Conservation (phyloP, 2,329 filamentous ascomycete genomes). For the Stachybotrys chartarum region DNA sequence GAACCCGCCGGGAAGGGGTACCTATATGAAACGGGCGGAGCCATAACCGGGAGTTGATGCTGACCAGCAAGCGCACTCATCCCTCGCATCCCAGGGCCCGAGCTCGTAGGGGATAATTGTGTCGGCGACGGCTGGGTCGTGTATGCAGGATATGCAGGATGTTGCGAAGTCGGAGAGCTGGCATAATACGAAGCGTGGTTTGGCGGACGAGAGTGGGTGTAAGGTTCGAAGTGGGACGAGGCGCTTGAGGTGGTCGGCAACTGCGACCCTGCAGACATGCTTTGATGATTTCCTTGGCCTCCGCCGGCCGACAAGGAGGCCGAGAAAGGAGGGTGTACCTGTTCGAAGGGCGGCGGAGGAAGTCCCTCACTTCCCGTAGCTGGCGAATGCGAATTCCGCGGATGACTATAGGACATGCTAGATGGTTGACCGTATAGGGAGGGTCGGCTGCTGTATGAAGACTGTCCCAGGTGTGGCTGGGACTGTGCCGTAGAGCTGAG, state of each 20-base stretch:
- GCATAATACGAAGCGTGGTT: conserved; percentile 57
- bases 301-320: conserved; percentile 43
- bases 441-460: conserved; percentile 18
- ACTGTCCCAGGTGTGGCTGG: conserved; percentile 14
- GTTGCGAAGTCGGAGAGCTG: conserved; percentile 39
- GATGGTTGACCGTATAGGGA: conserved; percentile 42
- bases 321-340: conserved; percentile 58
- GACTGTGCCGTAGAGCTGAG: conserved; percentile 35
- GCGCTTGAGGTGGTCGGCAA: conserved; percentile 42
- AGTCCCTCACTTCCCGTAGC: conserved; percentile 52
- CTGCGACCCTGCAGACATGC: conserved; percentile 28
- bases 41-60: conserved; percentile 18
- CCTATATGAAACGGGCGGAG: conserved; percentile 45
- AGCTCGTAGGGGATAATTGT: conserved; percentile 40
- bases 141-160: conserved; percentile 37
- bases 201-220: conserved; percentile 40
- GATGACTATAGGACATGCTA: conserved; percentile 31
- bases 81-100: conserved; percentile 28
- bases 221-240: conserved; percentile 52
- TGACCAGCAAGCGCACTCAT: conserved; percentile 24
- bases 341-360: conserved; percentile 60
- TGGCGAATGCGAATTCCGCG: conserved; percentile 36
- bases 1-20: conserved; percentile 50
- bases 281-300: conserved; percentile 22
- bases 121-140: conserved; percentile 23